Conservation (phyloP, 495 filamentous ascomycete genomes). For the Annulohypoxylon bovei region DNA sequence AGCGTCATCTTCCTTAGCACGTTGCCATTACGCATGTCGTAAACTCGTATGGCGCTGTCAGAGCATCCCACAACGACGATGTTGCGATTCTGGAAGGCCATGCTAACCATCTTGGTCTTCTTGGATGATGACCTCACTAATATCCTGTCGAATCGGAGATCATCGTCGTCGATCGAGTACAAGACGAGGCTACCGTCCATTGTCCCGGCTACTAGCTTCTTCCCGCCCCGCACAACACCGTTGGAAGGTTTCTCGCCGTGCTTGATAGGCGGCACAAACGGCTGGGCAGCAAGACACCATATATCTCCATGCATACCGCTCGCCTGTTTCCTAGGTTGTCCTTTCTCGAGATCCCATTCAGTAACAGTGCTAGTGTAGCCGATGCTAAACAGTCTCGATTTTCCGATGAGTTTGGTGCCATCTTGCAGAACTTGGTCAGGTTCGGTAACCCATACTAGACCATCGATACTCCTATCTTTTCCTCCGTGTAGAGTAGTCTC, state of each 20-base stretch:
- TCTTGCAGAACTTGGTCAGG: slow-evolving; percentile 71
- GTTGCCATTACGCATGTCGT: slow-evolving; percentile 81
- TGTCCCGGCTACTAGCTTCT: slow-evolving; percentile 88
- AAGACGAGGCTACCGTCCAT: slow-evolving; percentile 90
- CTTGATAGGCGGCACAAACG: slow-evolving; percentile 49
- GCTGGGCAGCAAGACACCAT: slow-evolving; percentile 95
- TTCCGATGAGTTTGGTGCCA: slow-evolving; percentile 71
- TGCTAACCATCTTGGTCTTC: slow-evolving; percentile 84
- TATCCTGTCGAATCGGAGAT: slow-evolving; percentile 75
- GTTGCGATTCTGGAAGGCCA: slow-evolving; percentile 85
- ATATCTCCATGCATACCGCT: slow-evolving; percentile 95
- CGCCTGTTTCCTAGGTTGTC: slow-evolving; percentile 78
- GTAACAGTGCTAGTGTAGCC: slow-evolving; percentile 91
- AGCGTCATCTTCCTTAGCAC: slow-evolving; percentile 83
- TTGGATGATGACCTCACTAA: slow-evolving; percentile 79
- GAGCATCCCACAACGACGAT: slow-evolving; percentile 89
- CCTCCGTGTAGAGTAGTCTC: slow-evolving; percentile 87
- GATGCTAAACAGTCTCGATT: slow-evolving; percentile 91
- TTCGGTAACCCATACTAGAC: slow-evolving; percentile 91
- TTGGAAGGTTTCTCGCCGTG: slow-evolving; percentile 32
- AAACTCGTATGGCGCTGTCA: slow-evolving; percentile 89
- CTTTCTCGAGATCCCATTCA: slow-evolving; percentile 90
- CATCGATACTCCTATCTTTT: slow-evolving; percentile 87
- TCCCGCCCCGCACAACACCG: slow-evolving; percentile 52
- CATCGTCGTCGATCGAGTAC: slow-evolving; percentile 82